Evolutionary conservation across 148 eudicot species (phyloP), one percentile per base, ranked within the genome.

Genomic region (Silene latifolia): DNA sequence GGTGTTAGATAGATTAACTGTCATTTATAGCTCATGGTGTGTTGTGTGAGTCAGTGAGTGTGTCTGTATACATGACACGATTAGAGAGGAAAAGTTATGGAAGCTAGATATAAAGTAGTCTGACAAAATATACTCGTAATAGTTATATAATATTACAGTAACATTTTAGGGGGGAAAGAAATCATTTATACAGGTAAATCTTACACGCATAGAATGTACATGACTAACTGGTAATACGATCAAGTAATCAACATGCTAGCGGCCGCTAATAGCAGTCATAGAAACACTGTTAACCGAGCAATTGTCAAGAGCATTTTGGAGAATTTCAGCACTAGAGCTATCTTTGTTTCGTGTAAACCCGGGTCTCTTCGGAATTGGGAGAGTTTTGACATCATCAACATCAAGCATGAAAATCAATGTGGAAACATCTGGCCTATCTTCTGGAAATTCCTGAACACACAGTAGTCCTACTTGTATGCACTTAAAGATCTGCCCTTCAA

Each of bases 371-470:
- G 85, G 88, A 20, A 6, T 18, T 2, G 82, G 83, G 21, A 82
- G 80, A 63, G 20, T 64, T 29, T 17, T 35, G 68, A 27, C 44
- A 27, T 64, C 71, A 35, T 68, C 78, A 62, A 18, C 62, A 11
- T 74, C 69, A 69, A 74, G 67, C 82, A 79, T 74, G 27, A 68
- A 67, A 18, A 74, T 79, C 25, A 79, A 73, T 19, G 74, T 44
- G 20, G 82, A 73, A 15, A 79, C 70, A 72, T 74, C 61, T 8
- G 82, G 82, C 73, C 78, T 73, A 19, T 69, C 74, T 42, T 51
- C 65, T 0, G 78, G 77, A 47, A 48, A 47, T 48, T 74, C 74
- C 63, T 74, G 82, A 20, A 74, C 82, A 62, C 78, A 79, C 63
- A 74, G 63, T 5, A 79, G 82, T 7, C 57, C 82, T 4, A 79